Conservation (phyloP, 2,329 filamentous ascomycete genomes). For the Ceratocystis ficicola region DNA sequence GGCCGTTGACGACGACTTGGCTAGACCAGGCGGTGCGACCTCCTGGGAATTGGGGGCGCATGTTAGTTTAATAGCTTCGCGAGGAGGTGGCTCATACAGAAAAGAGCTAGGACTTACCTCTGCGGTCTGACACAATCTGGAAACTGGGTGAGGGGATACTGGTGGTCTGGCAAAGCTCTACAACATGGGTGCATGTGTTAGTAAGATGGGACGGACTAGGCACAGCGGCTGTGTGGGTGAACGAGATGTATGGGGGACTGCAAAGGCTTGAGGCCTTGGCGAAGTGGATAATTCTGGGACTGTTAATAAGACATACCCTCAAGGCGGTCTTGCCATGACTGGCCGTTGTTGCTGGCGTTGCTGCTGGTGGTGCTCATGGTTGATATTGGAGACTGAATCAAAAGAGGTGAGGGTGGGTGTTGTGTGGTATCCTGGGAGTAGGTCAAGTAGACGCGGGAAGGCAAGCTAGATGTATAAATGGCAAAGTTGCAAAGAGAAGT, state of each 20-base stretch:
- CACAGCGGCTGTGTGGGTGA: no score
- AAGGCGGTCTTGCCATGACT: slow-evolving; percentile 45
- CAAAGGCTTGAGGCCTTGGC: no score
- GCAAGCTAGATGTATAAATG: not conserved
- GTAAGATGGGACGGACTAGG: not conserved
- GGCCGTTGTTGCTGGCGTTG: slow-evolving; percentile 21
- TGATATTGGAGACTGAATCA: not conserved
- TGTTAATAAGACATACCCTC: slow-evolving; percentile 34
- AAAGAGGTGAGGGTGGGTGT: not conserved
- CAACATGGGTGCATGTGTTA: slow-evolving; percentile 13
- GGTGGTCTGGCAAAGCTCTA: slow-evolving; percentile 47
- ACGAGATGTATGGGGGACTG: no score
- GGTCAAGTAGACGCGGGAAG: not conserved
- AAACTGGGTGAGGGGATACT: slow-evolving; percentile 47
- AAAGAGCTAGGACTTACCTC: slow-evolving; percentile 41
- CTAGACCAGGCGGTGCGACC: slow-evolving; percentile 87
- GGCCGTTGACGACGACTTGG: slow-evolving; percentile 58
- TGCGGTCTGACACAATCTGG: slow-evolving; percentile 61
- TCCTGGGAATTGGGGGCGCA: slow-evolving; percentile 38
- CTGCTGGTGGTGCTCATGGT: slow-evolving; percentile 24
- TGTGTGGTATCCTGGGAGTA: not conserved
- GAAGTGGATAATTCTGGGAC: no score
- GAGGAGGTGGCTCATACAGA: not conserved
- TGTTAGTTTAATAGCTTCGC: slow-evolving; percentile 11
- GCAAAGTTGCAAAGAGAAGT: not conserved